Base-by-base conservation (phyloP, 2,329 filamentous ascomycete species). In the Diaporthe vaccinii region DNA sequence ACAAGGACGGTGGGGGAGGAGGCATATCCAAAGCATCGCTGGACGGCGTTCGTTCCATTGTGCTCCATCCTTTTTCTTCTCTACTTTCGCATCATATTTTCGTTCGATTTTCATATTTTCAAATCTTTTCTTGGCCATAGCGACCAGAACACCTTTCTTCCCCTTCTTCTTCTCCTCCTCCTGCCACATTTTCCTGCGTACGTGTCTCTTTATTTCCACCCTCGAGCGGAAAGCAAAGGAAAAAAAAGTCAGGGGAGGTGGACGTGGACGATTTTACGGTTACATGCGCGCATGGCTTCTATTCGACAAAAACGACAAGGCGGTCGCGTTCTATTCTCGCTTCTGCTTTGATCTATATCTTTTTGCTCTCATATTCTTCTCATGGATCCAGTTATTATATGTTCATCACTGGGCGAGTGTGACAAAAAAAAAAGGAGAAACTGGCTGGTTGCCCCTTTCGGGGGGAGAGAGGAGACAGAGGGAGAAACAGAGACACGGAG, bases 81-180 rank as follows among this genome's bases (percentile, higher is more conserved):
- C 41, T 67, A 74, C 59, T 70, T 65, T 73, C 69, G 77, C 76
- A 71, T 76, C 74, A 76, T 77, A 49, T 78, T 72, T 75, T 72
- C 75, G 78, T 77, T 78, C 75, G 77, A 73, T 68, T 77, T 61
- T 71, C 69, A 76, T 76, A 67, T 72, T 78, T 73, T 62, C 72
- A 73, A 72, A 61, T 58, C 53, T 68, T 68, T 41, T 59, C 58
- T 59, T 75, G 46, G 71, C 71, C 71, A 73, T 65, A 73, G 58
- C 58, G 71, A 73, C 71, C 58, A 65, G 61, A 72, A 69, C 34
- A 70, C 73, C 53, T 55, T 49, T 31, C n/a, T 51, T 55, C 41
- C 28, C 28, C 39, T 46, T 65, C 25, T 58, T n/a, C 12, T 51
- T 61, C 39, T 41, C 44, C 58, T 61, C 39, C 41, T 22, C 36